Conservation (phyloP, 257 asterid species). For the Plantago major region DNA sequence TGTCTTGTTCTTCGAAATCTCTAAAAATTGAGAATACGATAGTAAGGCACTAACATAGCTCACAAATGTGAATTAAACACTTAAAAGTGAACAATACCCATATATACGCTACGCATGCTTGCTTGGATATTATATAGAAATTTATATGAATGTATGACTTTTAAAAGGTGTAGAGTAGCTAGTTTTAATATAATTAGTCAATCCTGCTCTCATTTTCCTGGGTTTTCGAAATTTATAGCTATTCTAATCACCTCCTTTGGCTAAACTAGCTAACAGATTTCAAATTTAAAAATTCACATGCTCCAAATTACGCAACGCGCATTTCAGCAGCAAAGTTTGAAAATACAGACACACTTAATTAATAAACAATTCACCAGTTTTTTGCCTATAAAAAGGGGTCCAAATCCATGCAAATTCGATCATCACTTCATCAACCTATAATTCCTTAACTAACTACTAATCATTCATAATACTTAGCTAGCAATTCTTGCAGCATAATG, state of each 20-base stretch:
- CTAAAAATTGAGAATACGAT: too few species aligned
- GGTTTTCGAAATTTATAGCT: too few species aligned
- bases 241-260: not conserved
- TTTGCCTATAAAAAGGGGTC: constrained; percentile 17
- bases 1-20: too few species aligned
- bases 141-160: too few species aligned
- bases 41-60: too few species aligned
- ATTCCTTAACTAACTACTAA: not conserved
- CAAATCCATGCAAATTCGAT: constrained; percentile 16
- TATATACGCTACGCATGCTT: too few species aligned
- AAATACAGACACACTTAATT: not conserved
- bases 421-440: not conserved
- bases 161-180: too few species aligned
- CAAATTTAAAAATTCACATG: not conserved
- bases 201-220: too few species aligned
- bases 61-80: too few species aligned
- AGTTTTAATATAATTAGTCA: too few species aligned
- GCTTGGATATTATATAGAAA: too few species aligned
- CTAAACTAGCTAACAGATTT: not conserved
- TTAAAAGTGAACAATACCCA: too few species aligned
- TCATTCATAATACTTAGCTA: not conserved
- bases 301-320: constrained; percentile 8
- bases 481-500: constrained; percentile 7
- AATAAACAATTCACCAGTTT: not conserved
- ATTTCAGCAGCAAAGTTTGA: constrained; percentile 10